Evolutionary conservation across 2,329 filamentous ascomycete species (phyloP).

Genomic region (Fusarium bulbicola): DNA sequence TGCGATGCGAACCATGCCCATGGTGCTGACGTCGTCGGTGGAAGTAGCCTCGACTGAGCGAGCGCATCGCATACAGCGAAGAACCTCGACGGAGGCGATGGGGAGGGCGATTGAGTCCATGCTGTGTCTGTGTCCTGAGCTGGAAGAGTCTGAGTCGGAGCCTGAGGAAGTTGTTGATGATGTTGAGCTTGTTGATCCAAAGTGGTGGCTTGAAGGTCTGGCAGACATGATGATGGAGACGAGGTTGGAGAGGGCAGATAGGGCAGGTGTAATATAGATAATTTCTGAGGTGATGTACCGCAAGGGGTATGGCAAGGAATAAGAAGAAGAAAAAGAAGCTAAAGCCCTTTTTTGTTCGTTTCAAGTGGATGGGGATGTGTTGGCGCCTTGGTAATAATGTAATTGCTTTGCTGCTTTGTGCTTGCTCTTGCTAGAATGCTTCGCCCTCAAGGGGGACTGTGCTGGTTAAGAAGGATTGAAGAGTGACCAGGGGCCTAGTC

Average conservation of each 20-base stretch:
- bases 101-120: slow-evolving; percentile 59
- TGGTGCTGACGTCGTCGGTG: slow-evolving; percentile 65
- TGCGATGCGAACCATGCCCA: slow-evolving; percentile 71
- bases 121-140: slow-evolving; percentile 51
- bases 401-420: slow-evolving; percentile 7
- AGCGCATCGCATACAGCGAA: slow-evolving; percentile 71
- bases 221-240: slow-evolving; percentile 25
- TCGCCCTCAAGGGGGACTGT: slow-evolving; percentile 28
- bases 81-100: slow-evolving; percentile 64
- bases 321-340: slow-evolving; percentile 6
- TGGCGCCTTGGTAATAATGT: slow-evolving; percentile 25
- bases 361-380: slow-evolving; percentile 31
- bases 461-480: slow-evolving; percentile 28
- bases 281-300: slow-evolving; percentile 13
- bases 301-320: background rate
- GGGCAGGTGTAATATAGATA: slow-evolving; percentile 35
- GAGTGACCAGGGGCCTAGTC: slow-evolving; percentile 24
- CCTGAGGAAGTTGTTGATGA: slow-evolving; percentile 32
- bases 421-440: slow-evolving; percentile 1
- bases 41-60: slow-evolving; percentile 68
- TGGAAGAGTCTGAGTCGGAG: slow-evolving; percentile 38
- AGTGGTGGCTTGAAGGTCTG: slow-evolving; percentile 35
- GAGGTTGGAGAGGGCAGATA: slow-evolving; percentile 13
- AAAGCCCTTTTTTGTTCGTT: slow-evolving; percentile 25
- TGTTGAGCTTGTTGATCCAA: slow-evolving; percentile 36